Conservation (phyloP, 257 asterid genomes). For the Voacanga thouarsii region DNA sequence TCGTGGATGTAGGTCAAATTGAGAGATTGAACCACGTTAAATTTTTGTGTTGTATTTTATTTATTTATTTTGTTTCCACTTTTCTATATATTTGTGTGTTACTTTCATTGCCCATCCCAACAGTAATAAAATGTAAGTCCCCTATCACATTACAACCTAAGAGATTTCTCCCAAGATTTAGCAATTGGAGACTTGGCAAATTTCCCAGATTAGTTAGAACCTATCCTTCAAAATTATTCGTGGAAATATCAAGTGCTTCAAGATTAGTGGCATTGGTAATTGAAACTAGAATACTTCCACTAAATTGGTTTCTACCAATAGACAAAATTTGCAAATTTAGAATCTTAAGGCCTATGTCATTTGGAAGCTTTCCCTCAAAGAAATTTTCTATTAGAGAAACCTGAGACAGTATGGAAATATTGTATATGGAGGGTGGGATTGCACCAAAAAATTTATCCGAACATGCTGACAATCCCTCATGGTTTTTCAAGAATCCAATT, state of each 20-base stretch:
- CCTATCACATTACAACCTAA: conserved; percentile 19
- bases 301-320: conserved; percentile 16
- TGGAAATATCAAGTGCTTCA: conserved; percentile 4
- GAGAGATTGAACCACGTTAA: too few species aligned
- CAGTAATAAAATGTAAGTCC: conserved; percentile 31
- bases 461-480: too few species aligned
- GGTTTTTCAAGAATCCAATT: conserved; percentile 22
- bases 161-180: neutral
- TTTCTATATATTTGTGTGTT: neutral
- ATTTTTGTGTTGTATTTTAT: too few species aligned
- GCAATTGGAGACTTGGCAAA: conserved; percentile 6
- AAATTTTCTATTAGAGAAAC: conserved; percentile 13
- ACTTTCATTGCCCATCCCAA: conserved; percentile 31
- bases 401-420: conserved; percentile 22
- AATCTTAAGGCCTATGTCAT: conserved; percentile 16
- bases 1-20: too few species aligned
- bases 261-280: conserved; percentile 24
- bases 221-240: conserved; percentile 23
- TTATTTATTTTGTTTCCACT: too few species aligned
- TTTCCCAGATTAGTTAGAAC: conserved; percentile 26
- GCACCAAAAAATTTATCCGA: conserved; percentile 25
- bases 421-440: conserved; percentile 27
- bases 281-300: conserved; percentile 28
- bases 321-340: conserved; percentile 14
- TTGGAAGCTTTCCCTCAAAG: conserved; percentile 28